Conservation (phyloP, 257 asterid genomes). For the Jacaranda copaia region DNA sequence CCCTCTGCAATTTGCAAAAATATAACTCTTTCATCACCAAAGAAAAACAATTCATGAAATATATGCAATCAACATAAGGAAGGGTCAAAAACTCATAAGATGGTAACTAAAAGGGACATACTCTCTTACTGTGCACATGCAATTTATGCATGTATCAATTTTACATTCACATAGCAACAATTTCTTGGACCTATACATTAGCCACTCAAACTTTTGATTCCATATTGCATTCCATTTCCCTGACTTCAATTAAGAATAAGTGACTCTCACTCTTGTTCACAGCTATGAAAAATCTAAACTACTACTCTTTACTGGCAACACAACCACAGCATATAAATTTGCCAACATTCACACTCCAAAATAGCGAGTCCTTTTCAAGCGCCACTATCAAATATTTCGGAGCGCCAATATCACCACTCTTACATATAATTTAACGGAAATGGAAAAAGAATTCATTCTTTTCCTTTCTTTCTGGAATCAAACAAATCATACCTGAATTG, state of each 20-base stretch:
- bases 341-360: not conserved
- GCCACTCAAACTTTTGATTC: not conserved
- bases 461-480: not conserved
- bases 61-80: not conserved
- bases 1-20: constrained; percentile 54
- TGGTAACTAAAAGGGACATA: not conserved
- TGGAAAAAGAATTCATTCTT: not conserved
- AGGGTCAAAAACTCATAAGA: not conserved
- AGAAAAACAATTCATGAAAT: not conserved
- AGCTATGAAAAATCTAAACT: not conserved
- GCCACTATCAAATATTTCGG: not conserved
- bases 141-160: not conserved
- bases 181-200: not conserved
- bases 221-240: constrained; percentile 4
- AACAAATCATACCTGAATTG: constrained; percentile 75
- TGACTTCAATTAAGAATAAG: not conserved
- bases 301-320: not conserved
- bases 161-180: not conserved
- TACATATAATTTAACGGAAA: not conserved
- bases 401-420: not conserved
- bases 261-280: not conserved
- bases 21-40: not conserved
- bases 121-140: not conserved
- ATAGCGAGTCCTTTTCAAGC: not conserved
- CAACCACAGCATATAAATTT: not conserved